Evolutionary conservation across 2,329 filamentous ascomycete species (phyloP).

Genomic region (Scytalidium sp.): DNA sequence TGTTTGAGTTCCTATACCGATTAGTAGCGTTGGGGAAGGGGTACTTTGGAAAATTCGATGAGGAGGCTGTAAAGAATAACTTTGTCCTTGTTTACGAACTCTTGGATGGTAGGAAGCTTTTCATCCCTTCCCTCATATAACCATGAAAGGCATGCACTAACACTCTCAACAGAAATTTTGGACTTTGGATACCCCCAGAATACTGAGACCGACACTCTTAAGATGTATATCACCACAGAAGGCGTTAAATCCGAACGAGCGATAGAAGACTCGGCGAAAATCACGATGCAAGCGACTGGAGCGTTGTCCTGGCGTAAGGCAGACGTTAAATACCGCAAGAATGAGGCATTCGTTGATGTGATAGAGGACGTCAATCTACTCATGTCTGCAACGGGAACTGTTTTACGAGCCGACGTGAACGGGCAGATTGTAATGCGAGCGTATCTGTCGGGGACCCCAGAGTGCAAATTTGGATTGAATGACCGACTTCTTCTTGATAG

Average conservation of each 20-base stretch:
- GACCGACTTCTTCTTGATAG: constrained; percentile 89
- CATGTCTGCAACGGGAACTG: constrained; percentile 96
- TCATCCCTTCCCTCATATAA: neutral
- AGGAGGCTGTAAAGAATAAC: constrained; percentile 99
- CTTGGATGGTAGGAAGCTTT: constrained; percentile 66
- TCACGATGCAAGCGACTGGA: constrained; percentile 98
- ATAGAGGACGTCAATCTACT: constrained; percentile 99
- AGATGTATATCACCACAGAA: constrained; percentile 99
- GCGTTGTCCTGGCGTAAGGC: constrained; percentile 95
- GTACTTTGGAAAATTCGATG: constrained; percentile 98
- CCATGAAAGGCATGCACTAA: constrained; percentile 10
- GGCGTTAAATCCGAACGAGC: constrained; percentile 89
- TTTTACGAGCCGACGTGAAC: constrained; percentile 92
- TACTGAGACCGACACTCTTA: constrained; percentile 96
- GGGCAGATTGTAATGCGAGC: constrained; percentile 99
- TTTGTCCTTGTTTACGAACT: constrained; percentile 98
- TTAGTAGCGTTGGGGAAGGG: constrained; percentile 86
- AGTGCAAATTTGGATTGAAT: constrained; percentile 98
- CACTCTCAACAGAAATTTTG: constrained; percentile 72
- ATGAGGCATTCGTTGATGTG: constrained; percentile 98
- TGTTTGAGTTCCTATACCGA: constrained; percentile 97
- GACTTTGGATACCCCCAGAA: constrained; percentile 99
- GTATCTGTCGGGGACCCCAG: constrained; percentile 91
- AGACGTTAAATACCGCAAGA: constrained; percentile 98
- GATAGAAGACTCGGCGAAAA: constrained; percentile 91